Conservation (phyloP, 1,284 basidiomycete genomes). For the Earliella scabrosa region DNA sequence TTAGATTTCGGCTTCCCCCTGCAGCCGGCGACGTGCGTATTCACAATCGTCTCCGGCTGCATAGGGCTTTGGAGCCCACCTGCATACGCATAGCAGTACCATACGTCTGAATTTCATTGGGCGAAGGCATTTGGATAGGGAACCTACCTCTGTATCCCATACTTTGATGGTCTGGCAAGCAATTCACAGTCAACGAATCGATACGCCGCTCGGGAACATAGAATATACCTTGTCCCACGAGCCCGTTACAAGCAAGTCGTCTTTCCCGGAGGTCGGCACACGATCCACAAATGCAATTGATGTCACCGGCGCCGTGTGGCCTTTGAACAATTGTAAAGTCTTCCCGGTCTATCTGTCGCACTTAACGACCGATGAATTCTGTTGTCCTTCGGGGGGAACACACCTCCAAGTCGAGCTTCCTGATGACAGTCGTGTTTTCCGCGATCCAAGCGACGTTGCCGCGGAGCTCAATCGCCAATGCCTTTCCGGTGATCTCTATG, state of each 20-base stretch:
- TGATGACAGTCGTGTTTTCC: constrained; percentile 79
- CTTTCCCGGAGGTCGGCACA: constrained; percentile 38
- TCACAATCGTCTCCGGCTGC: too few species aligned
- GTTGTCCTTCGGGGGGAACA: too few species aligned
- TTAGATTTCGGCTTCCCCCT: too few species aligned
- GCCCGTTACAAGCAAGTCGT: constrained; percentile 73
- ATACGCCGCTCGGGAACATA: background rate
- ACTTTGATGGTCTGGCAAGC: constrained; percentile 71
- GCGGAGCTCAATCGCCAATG: constrained; percentile 70
- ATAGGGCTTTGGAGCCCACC: too few species aligned
- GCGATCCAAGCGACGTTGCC: constrained; percentile 81
- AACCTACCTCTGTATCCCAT: constrained; percentile 77
- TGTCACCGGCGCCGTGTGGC: constrained; percentile 89
- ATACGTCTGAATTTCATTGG: too few species aligned
- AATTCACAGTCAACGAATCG: constrained; percentile 17
- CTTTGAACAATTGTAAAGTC: constrained; percentile 74
- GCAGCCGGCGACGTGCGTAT: too few species aligned
- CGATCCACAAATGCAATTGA: constrained; percentile 69
- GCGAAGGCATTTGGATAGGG: constrained; percentile 1
- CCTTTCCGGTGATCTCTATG: constrained; percentile 75
- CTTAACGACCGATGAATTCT: too few species aligned
- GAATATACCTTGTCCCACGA: constrained; percentile 84
- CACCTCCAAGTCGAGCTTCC: constrained; percentile 80
- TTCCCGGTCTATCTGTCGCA: constrained; percentile 68
- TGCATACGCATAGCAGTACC: too few species aligned